phyloP scores from a whole-genome alignment of 768 basidiomycete species.

The Boletales sp. region DNA sequence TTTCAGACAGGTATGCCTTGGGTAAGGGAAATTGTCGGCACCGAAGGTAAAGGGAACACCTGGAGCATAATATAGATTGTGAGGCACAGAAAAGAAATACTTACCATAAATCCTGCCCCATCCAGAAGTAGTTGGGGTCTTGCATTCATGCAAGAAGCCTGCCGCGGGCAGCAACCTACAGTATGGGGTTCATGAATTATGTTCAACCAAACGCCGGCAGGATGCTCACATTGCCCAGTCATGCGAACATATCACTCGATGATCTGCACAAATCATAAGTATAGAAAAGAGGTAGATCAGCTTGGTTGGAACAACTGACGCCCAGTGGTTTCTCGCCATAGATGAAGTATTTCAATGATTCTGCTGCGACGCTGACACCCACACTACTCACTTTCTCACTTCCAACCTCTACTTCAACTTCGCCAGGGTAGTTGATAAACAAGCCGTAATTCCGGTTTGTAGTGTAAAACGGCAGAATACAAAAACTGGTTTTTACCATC shows the following conservation, averaged over 20 bases:
- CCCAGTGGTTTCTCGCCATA: constrained; percentile 65
- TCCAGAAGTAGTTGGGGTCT: constrained; percentile 66
- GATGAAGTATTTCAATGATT: constrained; percentile 67
- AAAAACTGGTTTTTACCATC: constrained; percentile 50
- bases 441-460: constrained; percentile 71
- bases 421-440: constrained; percentile 73
- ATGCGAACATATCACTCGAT: constrained; percentile 19
- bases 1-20: constrained; percentile 60
- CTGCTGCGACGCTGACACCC: constrained; percentile 60
- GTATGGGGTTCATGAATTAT: background rate
- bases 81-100: constrained; percentile 8
- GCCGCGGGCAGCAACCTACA: constrained; percentile 63
- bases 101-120: constrained; percentile 67
- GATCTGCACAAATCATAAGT: constrained; percentile 9
- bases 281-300: background rate
- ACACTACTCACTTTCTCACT: constrained; percentile 64
- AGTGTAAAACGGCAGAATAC: constrained; percentile 70
- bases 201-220: background rate
- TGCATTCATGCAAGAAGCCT: constrained; percentile 70
- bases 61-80: constrained; percentile 26
- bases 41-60: constrained; percentile 78
- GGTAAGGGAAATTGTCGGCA: constrained; percentile 72
- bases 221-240: constrained; percentile 15
- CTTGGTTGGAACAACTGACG: constrained; percentile 13
- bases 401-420: constrained; percentile 71